phyloP scores from a whole-genome alignment of 352 stramenopile species.

The Phytophthora multivora region DNA sequence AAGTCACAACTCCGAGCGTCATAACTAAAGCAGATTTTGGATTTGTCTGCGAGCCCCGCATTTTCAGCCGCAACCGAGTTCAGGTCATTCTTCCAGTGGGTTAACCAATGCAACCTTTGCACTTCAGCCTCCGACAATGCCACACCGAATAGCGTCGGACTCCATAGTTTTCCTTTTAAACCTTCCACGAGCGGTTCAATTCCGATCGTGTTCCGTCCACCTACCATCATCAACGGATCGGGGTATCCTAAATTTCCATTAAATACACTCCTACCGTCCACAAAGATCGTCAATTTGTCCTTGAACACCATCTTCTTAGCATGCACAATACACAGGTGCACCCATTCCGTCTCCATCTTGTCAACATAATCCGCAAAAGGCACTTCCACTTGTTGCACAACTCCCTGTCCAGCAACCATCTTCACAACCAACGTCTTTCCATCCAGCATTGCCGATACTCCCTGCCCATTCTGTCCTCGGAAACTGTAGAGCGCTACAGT shows the following conservation, averaged over 20 bases:
- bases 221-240: constrained; percentile 67
- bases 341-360: constrained; percentile 64
- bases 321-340: constrained; percentile 81
- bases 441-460: constrained; percentile 65
- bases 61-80: constrained; percentile 70
- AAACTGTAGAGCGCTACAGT: constrained; percentile 76
- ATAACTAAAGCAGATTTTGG: constrained; percentile 82
- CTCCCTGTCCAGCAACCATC: constrained; percentile 47
- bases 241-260: constrained; percentile 76
- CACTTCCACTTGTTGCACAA: constrained; percentile 56
- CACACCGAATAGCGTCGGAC: constrained; percentile 75
- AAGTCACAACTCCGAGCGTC: constrained; percentile 74
- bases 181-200: constrained; percentile 50
- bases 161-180: constrained; percentile 77
- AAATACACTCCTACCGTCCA: constrained; percentile 64
- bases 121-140: constrained; percentile 68
- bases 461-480: constrained; percentile 73
- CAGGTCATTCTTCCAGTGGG: constrained; percentile 77
- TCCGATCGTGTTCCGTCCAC: constrained; percentile 76
- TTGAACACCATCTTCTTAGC: constrained; percentile 91
- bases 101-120: constrained; percentile 72
- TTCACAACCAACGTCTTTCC: constrained; percentile 60
- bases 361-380: constrained; percentile 53
- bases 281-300: constrained; percentile 78
- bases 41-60: constrained; percentile 64